Evolutionary conservation across 192 early-diverging fungal species (phyloP).

Genomic region (Entomortierella parvispora): DNA sequence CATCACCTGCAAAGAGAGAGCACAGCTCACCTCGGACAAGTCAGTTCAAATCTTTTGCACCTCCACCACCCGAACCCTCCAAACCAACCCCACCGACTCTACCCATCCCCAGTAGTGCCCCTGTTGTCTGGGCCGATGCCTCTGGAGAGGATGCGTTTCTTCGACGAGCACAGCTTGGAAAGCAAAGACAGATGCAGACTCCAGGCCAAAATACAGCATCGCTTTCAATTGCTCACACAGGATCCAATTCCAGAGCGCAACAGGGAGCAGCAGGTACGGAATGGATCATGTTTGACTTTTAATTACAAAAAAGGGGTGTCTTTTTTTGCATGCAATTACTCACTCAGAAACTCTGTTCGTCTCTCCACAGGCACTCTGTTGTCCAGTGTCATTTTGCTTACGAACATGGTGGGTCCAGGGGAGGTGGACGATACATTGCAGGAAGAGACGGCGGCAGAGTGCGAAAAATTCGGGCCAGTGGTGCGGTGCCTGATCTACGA

Average conservation of each 20-base stretch:
- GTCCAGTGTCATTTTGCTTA: constrained; percentile 68
- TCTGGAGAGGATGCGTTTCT: constrained; percentile 79
- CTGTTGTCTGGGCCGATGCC: constrained; percentile 54
- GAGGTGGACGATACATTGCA: constrained; percentile 81
- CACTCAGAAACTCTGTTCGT: no score
- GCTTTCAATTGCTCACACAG: background rate
- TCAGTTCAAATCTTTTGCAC: constrained; percentile 40
- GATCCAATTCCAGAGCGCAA: no score
- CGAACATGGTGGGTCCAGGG: constrained; percentile 81
- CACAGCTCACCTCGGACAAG: constrained; percentile 1
- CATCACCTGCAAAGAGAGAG: constrained; percentile 2
- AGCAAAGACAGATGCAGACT: constrained; percentile 12
- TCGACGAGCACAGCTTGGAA: constrained; percentile 62
- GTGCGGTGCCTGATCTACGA: constrained; percentile 74
- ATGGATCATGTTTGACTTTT: no score
- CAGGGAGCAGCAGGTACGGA: no score
- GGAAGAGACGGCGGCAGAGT: constrained; percentile 82
- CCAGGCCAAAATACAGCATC: background rate
- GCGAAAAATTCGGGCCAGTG: constrained; percentile 80
- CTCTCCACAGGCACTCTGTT: background rate
- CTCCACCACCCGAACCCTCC: constrained; percentile 43
- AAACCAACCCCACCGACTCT: background rate
- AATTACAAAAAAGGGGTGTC: no score
- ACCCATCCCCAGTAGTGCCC: background rate
- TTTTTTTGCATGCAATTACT: no score